These are phyloP conservation scores for Ophiostoma tasmaniense DNA, from an alignment of 2,329 filamentous ascomycete genomes.

Conservation along the genomic window DNA sequence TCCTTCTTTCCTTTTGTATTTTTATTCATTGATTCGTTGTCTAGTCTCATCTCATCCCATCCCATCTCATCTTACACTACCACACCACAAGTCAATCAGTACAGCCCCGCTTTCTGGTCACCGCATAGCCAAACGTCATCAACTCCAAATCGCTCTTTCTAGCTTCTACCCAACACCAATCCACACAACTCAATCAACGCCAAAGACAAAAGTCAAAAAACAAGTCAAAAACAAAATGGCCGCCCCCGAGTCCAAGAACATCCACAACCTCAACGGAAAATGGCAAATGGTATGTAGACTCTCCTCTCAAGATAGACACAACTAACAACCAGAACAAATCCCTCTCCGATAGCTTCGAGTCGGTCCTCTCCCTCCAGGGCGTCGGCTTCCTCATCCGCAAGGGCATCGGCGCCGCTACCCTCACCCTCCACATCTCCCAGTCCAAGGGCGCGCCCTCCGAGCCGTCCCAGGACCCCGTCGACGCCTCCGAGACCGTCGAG, in stretches of 20 bases:
- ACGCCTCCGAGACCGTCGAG: conserved; percentile 27
- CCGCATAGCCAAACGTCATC: conserved; percentile 5
- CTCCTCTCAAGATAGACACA: neutral
- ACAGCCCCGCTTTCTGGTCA: conserved; percentile 1
- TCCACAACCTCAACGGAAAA: conserved; percentile 59
- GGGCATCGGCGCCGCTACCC: conserved; percentile 57
- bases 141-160: neutral
- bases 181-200: neutral
- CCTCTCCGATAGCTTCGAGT: conserved; percentile 60
- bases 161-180: neutral
- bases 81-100: neutral
- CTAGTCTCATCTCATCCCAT: neutral
- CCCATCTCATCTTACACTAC: neutral
- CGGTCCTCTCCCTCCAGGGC: conserved; percentile 63
- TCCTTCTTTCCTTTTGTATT: neutral
- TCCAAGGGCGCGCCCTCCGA: conserved; percentile 37
- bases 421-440: conserved; percentile 57
- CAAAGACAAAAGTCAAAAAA: neutral
- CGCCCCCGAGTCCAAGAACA: conserved; percentile 57
- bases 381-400: conserved; percentile 65
- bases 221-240: too few relatives aligned
- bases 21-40: neutral
- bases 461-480: conserved; percentile 27
- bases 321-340: conserved; percentile 55
- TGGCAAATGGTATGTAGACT: conserved; percentile 53